Conservation (phyloP, 2,329 filamentous ascomycete species). For the Aspergillus terreus region DNA sequence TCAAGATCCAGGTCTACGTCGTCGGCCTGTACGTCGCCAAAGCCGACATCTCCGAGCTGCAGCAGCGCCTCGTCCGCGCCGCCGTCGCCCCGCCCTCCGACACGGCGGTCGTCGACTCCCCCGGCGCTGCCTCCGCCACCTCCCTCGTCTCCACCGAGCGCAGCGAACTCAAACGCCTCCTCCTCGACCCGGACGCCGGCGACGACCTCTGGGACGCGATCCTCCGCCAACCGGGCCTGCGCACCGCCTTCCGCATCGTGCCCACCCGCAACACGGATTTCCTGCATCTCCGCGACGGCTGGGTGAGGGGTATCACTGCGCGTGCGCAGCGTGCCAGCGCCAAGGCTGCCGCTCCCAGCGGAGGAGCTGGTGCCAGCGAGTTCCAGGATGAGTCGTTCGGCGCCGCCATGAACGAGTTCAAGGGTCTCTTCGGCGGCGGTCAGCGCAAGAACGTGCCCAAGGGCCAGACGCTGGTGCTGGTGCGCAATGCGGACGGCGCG, state of each 20-base stretch:
- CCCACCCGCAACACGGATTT: slow-evolving; percentile 95
- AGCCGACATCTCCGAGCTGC: slow-evolving; percentile 74
- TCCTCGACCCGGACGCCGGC: slow-evolving; percentile 67
- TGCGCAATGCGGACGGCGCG: slow-evolving; percentile 62
- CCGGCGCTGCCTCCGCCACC: slow-evolving; percentile 66
- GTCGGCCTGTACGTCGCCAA: slow-evolving; percentile 89
- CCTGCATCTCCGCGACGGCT: slow-evolving; percentile 84
- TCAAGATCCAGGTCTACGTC: slow-evolving; percentile 89
- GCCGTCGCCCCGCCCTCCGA: slow-evolving; percentile 46
- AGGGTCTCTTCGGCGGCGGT: slow-evolving; percentile 73
- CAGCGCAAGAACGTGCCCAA: slow-evolving; percentile 67
- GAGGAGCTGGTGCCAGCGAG: slow-evolving; percentile 26
- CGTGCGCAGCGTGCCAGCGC: slow-evolving; percentile 59
- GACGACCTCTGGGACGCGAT: slow-evolving; percentile 72
- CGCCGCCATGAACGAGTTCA: slow-evolving; percentile 70
- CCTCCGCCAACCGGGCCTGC: slow-evolving; percentile 62
- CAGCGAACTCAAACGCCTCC: slow-evolving; percentile 62
- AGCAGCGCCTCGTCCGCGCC: slow-evolving; percentile 70
- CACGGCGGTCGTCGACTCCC: slow-evolving; percentile 17
- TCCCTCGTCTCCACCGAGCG: slow-evolving; percentile 81
- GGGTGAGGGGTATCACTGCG: slow-evolving; percentile 78
- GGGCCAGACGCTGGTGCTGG: slow-evolving; percentile 70
- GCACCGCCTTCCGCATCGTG: slow-evolving; percentile 76
- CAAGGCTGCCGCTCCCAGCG: slow-evolving; percentile 31
- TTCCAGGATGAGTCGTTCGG: slow-evolving; percentile 75